These are phyloP conservation scores for Phytophthora sansomeana DNA, from an alignment of 352 stramenopile species.

Conservation along the genomic window DNA sequence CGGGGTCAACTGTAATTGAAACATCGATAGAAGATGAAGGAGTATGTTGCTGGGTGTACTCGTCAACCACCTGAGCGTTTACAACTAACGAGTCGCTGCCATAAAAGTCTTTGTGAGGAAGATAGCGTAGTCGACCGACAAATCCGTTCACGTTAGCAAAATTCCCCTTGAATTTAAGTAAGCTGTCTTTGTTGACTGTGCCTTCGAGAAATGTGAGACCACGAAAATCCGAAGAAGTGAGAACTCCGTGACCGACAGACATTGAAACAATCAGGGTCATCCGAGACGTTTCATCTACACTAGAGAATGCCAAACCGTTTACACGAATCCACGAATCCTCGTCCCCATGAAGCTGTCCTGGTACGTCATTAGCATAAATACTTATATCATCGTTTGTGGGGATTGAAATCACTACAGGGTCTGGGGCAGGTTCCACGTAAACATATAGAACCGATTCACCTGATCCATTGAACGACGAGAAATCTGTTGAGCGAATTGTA, in stretches of 20 bases:
- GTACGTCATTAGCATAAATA: conserved; percentile 27
- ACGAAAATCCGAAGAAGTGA: conserved; percentile 19
- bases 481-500: conserved; percentile 50
- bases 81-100: conserved; percentile 57
- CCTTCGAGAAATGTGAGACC: conserved; percentile 40
- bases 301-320: conserved; percentile 47
- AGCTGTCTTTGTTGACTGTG: conserved; percentile 9
- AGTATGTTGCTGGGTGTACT: conserved; percentile 50
- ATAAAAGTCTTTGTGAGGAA: conserved; percentile 48
- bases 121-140: conserved; percentile 50
- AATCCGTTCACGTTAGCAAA: conserved; percentile 56
- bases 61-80: conserved; percentile 48
- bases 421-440: conserved; percentile 41
- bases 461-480: conserved; percentile 44
- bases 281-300: conserved; percentile 51
- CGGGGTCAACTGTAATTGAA: conserved; percentile 45
- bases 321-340: conserved; percentile 53
- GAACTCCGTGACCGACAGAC: conserved; percentile 34
- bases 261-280: conserved; percentile 43
- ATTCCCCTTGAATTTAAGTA: conserved; percentile 41
- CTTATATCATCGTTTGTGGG: conserved; percentile 43
- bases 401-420: conserved; percentile 39
- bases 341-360: conserved; percentile 47
- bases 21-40: conserved; percentile 35
- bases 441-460: conserved; percentile 40